Base-by-base conservation (phyloP, 2,329 filamentous ascomycete genomes). In the Penicillium janthinellum region DNA sequence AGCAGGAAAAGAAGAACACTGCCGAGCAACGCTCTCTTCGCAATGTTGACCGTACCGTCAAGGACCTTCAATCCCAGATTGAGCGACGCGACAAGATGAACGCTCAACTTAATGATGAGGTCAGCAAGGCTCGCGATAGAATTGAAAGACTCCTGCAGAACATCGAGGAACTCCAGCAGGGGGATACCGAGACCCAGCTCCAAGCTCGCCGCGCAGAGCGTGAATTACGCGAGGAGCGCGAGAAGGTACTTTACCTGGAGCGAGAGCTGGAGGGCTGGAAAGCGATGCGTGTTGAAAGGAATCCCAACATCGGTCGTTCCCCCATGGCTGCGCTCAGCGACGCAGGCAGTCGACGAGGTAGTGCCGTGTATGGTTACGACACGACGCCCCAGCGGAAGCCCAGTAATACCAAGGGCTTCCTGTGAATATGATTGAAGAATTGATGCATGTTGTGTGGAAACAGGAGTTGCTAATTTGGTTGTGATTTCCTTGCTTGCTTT, bases 31-130 rank as follows among this genome's bases (percentile, higher is more conserved):
- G 94, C 58, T 93, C 90, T 52, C 88, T 92, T 22, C 92, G 95
- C 70, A 96, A 96, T 73, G 89, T 97, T 28, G 95, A 98, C 79
- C 92, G 94, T 62, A 91, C 88, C 1, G 92, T 98, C 71, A 95
- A 95, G 77, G 95, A 98, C 76, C 85, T 98, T 25, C 91, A 97
- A 77, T 84, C 87, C 25, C 94, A 98, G 76, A 90, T 99, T 66
- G 92, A 96, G 50, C 91, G 95, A 68, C 91, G 92, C 68, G 94
- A 98, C 66, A 97, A 96, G 79, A 87, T 91, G 68, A 92, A 93
- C 69, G 73, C 82, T 5, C 89, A 95, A 71, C 83, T 96, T 17
- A 84, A 88, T 56, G 94, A 97, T 55, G 95, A 98, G 70, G 85
- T 96, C 58, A 82, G 83, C 66, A 90, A 94, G 64, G 88, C 92